These are phyloP conservation scores for Erodium texanum DNA, from an alignment of 441 rosid species.

Conservation along the genomic window DNA sequence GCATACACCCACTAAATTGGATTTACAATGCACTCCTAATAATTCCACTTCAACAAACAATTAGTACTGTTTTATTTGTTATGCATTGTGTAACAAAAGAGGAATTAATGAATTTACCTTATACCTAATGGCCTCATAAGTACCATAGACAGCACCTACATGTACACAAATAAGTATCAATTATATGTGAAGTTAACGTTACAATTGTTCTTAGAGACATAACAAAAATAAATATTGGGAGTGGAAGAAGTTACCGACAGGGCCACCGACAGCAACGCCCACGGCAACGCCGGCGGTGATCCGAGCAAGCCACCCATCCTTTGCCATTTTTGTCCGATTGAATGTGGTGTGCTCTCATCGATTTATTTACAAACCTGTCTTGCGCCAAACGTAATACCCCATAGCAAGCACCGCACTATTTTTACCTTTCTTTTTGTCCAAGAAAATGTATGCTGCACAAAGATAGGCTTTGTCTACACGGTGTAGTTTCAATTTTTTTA, in stretches of 20 bases:
- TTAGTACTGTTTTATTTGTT: no score
- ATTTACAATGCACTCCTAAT: no score
- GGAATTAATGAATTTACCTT: conserved; percentile 34
- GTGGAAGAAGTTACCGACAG: conserved; percentile 44
- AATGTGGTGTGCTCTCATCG: no score
- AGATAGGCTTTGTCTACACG: no score
- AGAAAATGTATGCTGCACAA: no score
- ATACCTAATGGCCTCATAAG: conserved; percentile 62
- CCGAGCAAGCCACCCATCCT: conserved; percentile 23
- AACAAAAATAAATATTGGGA: not conserved
- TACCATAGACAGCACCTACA: conserved; percentile 89
- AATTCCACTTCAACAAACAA: no score
- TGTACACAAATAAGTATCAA: not conserved
- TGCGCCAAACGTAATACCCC: no score
- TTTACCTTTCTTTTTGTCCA: no score
- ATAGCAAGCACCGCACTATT: no score
- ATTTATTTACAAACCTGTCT: not conserved
- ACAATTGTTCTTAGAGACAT: no score
- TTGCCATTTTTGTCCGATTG: not conserved
- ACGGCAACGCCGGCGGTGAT: conserved; percentile 77
- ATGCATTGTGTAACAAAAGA: not conserved
- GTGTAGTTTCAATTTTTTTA: no score
- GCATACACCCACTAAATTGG: no score
- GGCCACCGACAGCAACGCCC: conserved; percentile 85
- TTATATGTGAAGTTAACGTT: not conserved